phyloP scores from a whole-genome alignment of 1,139 yeast genomes.

The Taphrina confusa region DNA sequence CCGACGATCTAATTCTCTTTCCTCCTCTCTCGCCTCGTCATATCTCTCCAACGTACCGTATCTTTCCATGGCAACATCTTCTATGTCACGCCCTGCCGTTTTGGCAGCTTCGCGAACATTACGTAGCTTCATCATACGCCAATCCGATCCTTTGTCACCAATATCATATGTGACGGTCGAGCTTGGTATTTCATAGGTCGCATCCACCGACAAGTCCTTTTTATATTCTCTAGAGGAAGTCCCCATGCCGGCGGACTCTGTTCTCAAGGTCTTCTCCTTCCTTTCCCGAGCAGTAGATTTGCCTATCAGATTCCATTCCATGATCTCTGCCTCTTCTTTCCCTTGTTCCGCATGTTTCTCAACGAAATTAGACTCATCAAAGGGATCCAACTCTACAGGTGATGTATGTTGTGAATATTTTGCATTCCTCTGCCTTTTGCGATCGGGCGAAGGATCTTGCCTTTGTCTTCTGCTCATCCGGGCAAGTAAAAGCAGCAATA shows the following conservation, averaged over 20 bases:
- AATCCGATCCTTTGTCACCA: conserved; percentile 48
- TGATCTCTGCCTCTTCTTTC: not conserved
- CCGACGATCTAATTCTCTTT: conserved; percentile 44
- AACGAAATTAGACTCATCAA: conserved; percentile 26
- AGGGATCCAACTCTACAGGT: conserved; percentile 2
- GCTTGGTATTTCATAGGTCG: not conserved
- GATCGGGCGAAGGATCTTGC: too few species aligned
- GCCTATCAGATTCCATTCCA: conserved; percentile 10
- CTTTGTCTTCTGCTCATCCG: too few species aligned
- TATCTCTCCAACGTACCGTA: conserved; percentile 43
- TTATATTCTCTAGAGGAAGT: conserved; percentile 2
- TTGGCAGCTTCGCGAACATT: conserved; percentile 39
- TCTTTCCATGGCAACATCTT: conserved; percentile 43
- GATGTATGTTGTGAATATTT: too few species aligned
- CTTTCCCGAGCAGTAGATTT: conserved; percentile 2
- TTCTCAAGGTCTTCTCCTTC: not conserved
- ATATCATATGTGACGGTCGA: conserved; percentile 31
- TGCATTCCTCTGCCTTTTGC: not conserved
- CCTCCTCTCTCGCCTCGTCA: conserved; percentile 46
- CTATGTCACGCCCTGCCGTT: conserved; percentile 39
- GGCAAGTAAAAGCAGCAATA: too few species aligned
- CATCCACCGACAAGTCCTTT: too few species aligned
- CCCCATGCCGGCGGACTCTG: not conserved
- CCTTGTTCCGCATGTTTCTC: conserved; percentile 10
- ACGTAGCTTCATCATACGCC: conserved; percentile 48